Evolutionary conservation across 176 grass and related monocot species (phyloP).

Genomic region (Oryza meyeriana): DNA sequence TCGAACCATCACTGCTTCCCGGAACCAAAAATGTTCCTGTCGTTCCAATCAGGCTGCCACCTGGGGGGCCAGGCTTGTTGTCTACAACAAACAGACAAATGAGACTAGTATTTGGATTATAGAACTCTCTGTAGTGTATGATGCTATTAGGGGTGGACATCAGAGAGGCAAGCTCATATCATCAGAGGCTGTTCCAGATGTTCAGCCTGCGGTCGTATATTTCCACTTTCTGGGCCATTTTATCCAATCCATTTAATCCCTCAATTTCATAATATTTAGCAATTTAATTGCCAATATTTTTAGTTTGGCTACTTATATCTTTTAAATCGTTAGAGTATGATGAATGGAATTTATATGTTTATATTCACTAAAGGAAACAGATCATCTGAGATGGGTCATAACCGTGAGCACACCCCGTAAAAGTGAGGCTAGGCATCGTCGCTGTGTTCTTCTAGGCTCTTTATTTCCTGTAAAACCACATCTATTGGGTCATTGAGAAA

Average conservation of each 20-base stretch:
- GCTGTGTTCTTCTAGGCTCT: too few species aligned
- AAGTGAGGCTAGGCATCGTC: too few species aligned
- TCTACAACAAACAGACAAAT: conserved; percentile 91
- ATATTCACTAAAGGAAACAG: too few species aligned
- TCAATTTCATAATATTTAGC: too few species aligned
- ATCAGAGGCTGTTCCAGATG: conserved; percentile 76
- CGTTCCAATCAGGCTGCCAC: conserved; percentile 84
- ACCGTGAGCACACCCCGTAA: too few species aligned
- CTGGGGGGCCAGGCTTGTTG: conserved; percentile 74
- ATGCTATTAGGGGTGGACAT: conserved; percentile 89
- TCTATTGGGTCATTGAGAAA: too few species aligned
- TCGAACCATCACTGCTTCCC: conserved; percentile 89
- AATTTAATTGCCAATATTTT: too few species aligned
- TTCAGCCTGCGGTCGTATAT: conserved; percentile 87
- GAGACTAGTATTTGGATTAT: conserved; percentile 94
- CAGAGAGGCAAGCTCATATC: conserved; percentile 85
- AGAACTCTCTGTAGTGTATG: conserved; percentile 89
- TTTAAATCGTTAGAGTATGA: too few species aligned
- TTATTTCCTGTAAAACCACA: too few species aligned
- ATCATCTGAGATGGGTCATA: too few species aligned
- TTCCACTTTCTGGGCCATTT: background rate
- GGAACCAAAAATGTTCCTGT: conserved; percentile 83
- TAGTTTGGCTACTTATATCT: too few species aligned
- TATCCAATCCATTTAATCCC: background rate
- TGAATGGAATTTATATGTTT: too few species aligned